These are phyloP conservation scores for Ambrosiella cleistominuta DNA, from an alignment of 2,329 filamentous ascomycete genomes.

Conservation along the genomic window DNA sequence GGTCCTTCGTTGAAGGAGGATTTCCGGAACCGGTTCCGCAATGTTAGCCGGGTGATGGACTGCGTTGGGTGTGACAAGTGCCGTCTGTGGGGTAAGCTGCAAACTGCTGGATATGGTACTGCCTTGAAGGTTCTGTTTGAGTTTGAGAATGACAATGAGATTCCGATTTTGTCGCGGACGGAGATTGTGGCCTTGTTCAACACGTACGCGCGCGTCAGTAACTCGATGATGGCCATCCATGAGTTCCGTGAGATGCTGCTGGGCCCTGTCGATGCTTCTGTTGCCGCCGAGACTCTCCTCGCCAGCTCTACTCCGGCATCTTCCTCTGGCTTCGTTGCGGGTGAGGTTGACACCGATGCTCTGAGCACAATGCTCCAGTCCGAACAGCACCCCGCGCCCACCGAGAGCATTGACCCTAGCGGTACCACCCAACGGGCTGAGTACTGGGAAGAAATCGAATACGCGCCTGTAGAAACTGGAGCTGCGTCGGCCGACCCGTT, in stretches of 20 bases:
- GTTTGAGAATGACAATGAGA: constrained; percentile 52
- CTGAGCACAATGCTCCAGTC: background rate
- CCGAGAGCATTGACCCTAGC: background rate
- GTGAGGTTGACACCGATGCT: background rate
- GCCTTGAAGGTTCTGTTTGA: constrained; percentile 94
- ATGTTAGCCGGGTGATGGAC: constrained; percentile 93
- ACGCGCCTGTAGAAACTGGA: constrained; percentile 7
- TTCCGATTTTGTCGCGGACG: constrained; percentile 62
- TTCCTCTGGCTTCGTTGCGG: background rate
- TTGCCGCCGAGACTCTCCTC: background rate
- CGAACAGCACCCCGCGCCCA: background rate
- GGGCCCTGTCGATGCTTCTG: background rate
- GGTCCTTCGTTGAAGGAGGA: constrained; percentile 78
- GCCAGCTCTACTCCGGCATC: background rate
- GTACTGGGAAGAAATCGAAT: constrained; percentile 4
- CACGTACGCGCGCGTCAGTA: constrained; percentile 73
- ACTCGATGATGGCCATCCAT: constrained; percentile 57
- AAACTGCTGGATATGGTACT: constrained; percentile 86
- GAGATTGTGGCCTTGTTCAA: constrained; percentile 92
- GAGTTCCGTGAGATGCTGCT: constrained; percentile 47
- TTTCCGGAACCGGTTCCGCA: constrained; percentile 92
- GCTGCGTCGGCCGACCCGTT: constrained; percentile 14
- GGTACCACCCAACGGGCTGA: constrained; percentile 5
- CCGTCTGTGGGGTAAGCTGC: constrained; percentile 90
- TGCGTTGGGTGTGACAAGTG: constrained; percentile 98